Percentiles rank a stretch among this genome's conserved stretches.
These are phyloP conservation scores for Lachancea cidri DNA, from an alignment of 805 yeast species.

Conservation along the genomic window DNA sequence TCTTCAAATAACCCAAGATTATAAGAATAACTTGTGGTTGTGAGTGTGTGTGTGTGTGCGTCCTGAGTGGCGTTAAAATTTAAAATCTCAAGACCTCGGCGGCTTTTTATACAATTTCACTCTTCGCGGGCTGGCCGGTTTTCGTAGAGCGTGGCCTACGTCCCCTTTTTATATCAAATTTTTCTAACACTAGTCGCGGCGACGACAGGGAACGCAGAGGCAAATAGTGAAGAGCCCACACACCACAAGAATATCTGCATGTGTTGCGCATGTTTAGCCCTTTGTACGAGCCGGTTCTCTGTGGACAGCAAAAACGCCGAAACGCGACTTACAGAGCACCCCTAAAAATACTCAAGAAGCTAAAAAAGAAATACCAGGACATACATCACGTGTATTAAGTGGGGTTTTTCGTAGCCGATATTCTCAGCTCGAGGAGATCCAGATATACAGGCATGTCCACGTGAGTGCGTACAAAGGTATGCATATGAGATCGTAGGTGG, in stretches of 20 bases:
- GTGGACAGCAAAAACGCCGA: too few species aligned
- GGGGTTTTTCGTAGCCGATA: too few species aligned
- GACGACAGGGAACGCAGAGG: background rate
- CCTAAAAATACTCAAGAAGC: too few species aligned
- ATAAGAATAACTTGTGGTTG: background rate
- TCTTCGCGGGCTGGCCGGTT: background rate
- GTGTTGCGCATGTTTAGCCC: too few species aligned
- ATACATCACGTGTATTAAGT: too few species aligned
- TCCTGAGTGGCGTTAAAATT: background rate
- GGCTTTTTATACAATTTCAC: background rate
- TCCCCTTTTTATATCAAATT: slow-evolving; percentile 1
- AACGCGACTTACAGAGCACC: too few species aligned
- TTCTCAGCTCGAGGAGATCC: too few species aligned
- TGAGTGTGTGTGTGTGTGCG: background rate
- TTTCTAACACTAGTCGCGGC: background rate
- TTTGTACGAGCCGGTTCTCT: too few species aligned
- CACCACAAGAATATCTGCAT: too few species aligned
- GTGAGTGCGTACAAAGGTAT: background rate
- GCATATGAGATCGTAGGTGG: too few species aligned
- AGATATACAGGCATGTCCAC: too few species aligned
- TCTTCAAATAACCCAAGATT: background rate
- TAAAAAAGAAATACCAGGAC: too few species aligned
- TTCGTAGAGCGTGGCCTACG: background rate
- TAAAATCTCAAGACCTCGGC: slow-evolving; percentile 1
- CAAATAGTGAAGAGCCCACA: background rate